Evolutionary conservation across 2,329 filamentous ascomycete genomes (phyloP), one percentile per base, ranked within the genome.

Genomic region (Phaeosphaeria sp.): DNA sequence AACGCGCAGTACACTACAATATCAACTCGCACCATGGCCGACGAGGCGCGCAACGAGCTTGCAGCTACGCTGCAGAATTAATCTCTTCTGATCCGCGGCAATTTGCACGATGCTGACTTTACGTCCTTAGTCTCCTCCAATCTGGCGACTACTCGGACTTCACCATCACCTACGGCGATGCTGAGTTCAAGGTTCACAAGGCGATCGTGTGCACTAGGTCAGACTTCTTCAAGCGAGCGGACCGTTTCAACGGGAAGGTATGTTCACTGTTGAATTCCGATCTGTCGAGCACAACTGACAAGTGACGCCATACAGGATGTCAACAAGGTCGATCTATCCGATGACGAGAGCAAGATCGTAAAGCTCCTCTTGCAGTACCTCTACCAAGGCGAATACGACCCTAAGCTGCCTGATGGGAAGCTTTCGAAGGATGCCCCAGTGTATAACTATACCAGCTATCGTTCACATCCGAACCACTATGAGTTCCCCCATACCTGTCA

Each of bases 261-360:
- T n/a, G n/a, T n/a, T n/a, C n/a, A n/a, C n/a, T 3, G 8, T 18
- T 17, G 40, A 9, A 6, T 33, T 24, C n/a, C 4, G 2, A 22
- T 2, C 7, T 2, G 15, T 33, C 17, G 30, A 15, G 15, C 30
- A 7, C 15, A 15, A 36, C 30, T 36, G 30, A 36, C 47, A 36
- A 15, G 21, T 43, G 33, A 13, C 5, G 1, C n/a, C n/a, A n/a
- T 51, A 86, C 78, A 1, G 51, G 43, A 47, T 3, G 11, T 18
- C 13, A 15, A 39, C 8, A 25, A 53, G 21, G 53, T 60, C 20
- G 24, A 60, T 15, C 48, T 60, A 5, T 50, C 54, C 18, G 56
- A 66, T 3, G 63, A 62, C 27, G 55, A 62, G 17, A 56, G 59
- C 3, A 56, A 24, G 6, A 51, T 57, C 2, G 36, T 64, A 33